Evolutionary conservation across 2,329 filamentous ascomycete genomes (phyloP), one percentile per base, ranked within the genome.

Genomic region (Nigrograna mackinnonii): DNA sequence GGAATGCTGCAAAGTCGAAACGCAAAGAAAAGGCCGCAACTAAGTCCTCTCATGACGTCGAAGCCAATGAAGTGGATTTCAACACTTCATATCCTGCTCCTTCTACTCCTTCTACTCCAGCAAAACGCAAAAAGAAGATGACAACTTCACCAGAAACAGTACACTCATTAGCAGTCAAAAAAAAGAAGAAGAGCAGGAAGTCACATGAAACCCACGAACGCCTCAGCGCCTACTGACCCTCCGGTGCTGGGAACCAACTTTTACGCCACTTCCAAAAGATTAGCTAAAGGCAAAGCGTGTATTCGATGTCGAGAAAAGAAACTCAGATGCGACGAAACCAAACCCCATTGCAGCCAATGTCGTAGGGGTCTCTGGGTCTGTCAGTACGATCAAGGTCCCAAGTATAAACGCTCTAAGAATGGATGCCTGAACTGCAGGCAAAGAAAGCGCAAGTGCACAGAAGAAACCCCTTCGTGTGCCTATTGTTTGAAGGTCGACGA

Each of bases 341-440:
- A 56, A 26, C 60, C 62, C 4, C 44, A 38, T n/a, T 65, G 63
- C 46, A 58, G 60, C 32, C 57, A 66, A 34, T 66, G 62, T 41
- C 47, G 36, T 11, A 47, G 56, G 40, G 59, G 56, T 2, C 37
- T 63, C 3, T 63, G 59, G 57, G 50, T 54, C 7, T 66, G 59
- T 35, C 55, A 62, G n/a, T 67, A 63, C 32, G 46, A 54, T 24
- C 28, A 48, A 11, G 14, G 30, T 1, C 44, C 32, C 14, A 37
- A 37, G 4, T 56, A 47, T 21, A 59, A 58, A 44, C 62, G 58
- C 9, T 62, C 61, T 2, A 66, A 49, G 37, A 61, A 52, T 35
- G 62, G 59, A 28, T 64, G 62, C 34, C 28, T 57, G 20, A 62
- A 60, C n/a, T 65, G 58, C 41, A 52, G 54, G 14, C 47, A 53